Evolutionary conservation across 1,284 basidiomycete species (phyloP).

Genomic region (Sanghuangporus baumii): DNA sequence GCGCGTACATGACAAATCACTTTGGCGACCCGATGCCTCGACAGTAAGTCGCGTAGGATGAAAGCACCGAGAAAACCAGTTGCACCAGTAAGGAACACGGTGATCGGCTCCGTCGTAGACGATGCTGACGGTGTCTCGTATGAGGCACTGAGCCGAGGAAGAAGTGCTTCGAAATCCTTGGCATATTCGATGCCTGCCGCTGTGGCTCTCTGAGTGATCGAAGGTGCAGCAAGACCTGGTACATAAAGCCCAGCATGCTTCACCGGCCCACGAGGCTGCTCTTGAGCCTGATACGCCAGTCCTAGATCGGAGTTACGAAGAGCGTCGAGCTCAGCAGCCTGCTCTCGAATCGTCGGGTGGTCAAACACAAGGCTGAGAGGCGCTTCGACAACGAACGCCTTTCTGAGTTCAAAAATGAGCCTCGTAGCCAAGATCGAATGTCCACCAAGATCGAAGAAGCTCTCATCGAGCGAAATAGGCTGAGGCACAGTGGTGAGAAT

Average conservation of each 20-base stretch:
- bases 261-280: conserved; percentile 24
- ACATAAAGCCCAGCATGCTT: conserved; percentile 17
- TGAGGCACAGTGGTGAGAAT: conserved; percentile 81
- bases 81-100: conserved; percentile 93
- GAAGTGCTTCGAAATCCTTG: conserved; percentile 69
- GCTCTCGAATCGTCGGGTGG: conserved; percentile 80
- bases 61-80: conserved; percentile 98
- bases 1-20: conserved; percentile 92
- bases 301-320: conserved; percentile 81
- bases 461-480: conserved; percentile 85
- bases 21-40: conserved; percentile 62
- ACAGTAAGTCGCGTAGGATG: conserved; percentile 79
- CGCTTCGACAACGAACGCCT: conserved; percentile 86
- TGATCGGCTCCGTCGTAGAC: conserved; percentile 51
- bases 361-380: conserved; percentile 94
- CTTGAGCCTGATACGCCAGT: conserved; percentile 41
- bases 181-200: conserved; percentile 57
- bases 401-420: conserved; percentile 95
- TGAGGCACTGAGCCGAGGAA: conserved; percentile 50
- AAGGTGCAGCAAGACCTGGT: conserved; percentile 18
- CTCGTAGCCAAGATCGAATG: conserved; percentile 98
- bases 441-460: conserved; percentile 97
- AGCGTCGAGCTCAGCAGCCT: conserved; percentile 76
- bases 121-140: conserved; percentile 56
- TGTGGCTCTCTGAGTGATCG: conserved; percentile 15